Base-by-base conservation (phyloP, 495 filamentous ascomycete genomes). In the Aspergillus incahuasiensis region DNA sequence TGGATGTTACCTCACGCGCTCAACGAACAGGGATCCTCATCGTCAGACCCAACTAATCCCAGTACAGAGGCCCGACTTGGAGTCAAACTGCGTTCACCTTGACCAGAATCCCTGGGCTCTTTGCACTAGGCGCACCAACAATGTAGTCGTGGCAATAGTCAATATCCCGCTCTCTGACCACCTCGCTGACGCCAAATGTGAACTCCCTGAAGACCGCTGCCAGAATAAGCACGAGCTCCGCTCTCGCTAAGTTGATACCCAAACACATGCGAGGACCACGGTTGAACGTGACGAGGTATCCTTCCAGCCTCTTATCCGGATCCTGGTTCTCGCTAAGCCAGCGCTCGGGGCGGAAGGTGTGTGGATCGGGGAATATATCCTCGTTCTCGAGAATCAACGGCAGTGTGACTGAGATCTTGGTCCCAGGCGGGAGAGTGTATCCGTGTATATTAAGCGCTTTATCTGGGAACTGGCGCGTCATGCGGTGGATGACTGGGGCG, bases 291-390 rank as follows among this genome's bases (percentile, higher is more conserved):
- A 72, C 63, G 2, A 66, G 56, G 44, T 67, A 68, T 71, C 41
- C 28, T 55, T 28, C 25, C 25, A 28, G 8, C 8, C 25, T 28
- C 3, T 28, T 28, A 3, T 28, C 25, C 4, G 25, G 53, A 12
- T 55, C 43, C 25, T 59, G 25, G 22, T 35, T 56, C 38, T 21
- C 58, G 11, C 64, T 52, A 13, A 79, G 59, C 73, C 74, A 82
- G 22, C 78, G 66, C 20, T 77, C 69, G 0, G 79, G 78, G 6
- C 62, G 48, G 59, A 74, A 78, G n/a, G 57, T 55, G 1, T 70
- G 45, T 3, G 74, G 65, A 7, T 74, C 47, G 0, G 73, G 69
- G 47, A 74, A 79, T 22, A 78, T 48, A 4, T 55, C 58, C 53
- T 72, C 59, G 52, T 78, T 63, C 44, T 63, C 65, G 53, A 76